phyloP scores from a whole-genome alignment of 2,329 filamentous ascomycete genomes.

The Domatiomyces catenatus region DNA sequence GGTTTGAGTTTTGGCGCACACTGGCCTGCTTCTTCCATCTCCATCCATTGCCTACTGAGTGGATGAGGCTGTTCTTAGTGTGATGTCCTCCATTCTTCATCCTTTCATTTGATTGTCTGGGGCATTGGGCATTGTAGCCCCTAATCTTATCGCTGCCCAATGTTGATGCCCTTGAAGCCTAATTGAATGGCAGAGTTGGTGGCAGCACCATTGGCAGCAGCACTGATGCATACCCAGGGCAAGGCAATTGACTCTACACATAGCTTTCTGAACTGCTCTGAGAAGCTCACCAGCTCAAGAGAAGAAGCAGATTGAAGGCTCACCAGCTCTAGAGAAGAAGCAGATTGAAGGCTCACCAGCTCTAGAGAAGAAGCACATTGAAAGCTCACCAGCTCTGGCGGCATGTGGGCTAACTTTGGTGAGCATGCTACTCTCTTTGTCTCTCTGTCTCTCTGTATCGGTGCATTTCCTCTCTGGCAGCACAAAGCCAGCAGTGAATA shows the following conservation, averaged over 20 bases:
- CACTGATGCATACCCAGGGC: background rate
- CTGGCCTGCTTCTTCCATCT: background rate
- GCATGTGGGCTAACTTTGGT: constrained; percentile 1
- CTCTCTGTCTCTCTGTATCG: too few relatives aligned
- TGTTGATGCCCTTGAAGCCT: background rate
- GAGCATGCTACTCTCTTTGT: background rate
- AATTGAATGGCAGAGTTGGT: background rate
- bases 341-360: constrained; percentile 1
- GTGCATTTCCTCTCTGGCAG: background rate
- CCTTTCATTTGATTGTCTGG: background rate
- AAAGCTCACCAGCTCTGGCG: background rate
- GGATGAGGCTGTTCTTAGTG: background rate
- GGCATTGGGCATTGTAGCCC: background rate
- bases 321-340: background rate
- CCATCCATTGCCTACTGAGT: background rate
- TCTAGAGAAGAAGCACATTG: background rate
- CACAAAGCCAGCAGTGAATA: background rate
- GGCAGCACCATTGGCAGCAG: background rate
- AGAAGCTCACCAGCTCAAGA: background rate
- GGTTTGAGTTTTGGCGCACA: background rate
- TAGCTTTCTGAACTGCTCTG: background rate
- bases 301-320: too few relatives aligned
- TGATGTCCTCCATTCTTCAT: background rate
- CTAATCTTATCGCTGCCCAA: background rate
- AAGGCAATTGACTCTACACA: background rate